Base-by-base conservation (phyloP, 352 stramenopile genomes). In the Phytophthora fragariaefolia region DNA sequence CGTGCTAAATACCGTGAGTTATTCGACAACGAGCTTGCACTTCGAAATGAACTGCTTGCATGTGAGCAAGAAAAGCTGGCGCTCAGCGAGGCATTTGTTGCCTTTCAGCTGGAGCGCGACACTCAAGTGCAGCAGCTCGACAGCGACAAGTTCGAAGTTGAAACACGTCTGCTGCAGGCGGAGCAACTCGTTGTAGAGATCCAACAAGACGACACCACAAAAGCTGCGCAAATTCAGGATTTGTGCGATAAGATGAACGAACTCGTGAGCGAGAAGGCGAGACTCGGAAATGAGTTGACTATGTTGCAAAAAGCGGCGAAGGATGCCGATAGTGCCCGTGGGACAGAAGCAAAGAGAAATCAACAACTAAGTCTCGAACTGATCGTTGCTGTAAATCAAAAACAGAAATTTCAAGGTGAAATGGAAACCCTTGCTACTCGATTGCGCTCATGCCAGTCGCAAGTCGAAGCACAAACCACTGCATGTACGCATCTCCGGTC, bases 51-150 rank as follows among this genome's bases (percentile, higher is more conserved):
- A 42, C 63, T 92, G 32, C 64, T 92, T 3, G 50, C 70, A 2
- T 86, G 77, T 47, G 84, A 92, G 42, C 77, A 90, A 38, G 82
- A 92, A 13, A 92, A 92, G 38, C 63, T 92, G n/a, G 69, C 62
- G 6, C 43, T 92, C 6, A 87, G 80, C 42, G 87, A 90, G 45
- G 82, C 82, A 3, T 86, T 92, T 28, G 74, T 92, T 12, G 74
- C 87, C 6, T 84, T 91, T 48, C 82, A 91, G 38, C 66, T 87
- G 18, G 79, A 91, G 30, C 77, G 76, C 13, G 76, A 78, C 42
- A 49, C 52, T 1, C 61, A 77, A 12, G 17, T 75, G 5, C 77
- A 90, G 63, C 69, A 77, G 47, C 46, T 89, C 2, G 83, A 89
- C 43, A 77, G 71, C 28, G 76, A 87, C 46, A 88, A 84, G 50